These are phyloP conservation scores for Xeromyces bisporus DNA, from an alignment of 495 filamentous ascomycete genomes.

Conservation along the genomic window DNA sequence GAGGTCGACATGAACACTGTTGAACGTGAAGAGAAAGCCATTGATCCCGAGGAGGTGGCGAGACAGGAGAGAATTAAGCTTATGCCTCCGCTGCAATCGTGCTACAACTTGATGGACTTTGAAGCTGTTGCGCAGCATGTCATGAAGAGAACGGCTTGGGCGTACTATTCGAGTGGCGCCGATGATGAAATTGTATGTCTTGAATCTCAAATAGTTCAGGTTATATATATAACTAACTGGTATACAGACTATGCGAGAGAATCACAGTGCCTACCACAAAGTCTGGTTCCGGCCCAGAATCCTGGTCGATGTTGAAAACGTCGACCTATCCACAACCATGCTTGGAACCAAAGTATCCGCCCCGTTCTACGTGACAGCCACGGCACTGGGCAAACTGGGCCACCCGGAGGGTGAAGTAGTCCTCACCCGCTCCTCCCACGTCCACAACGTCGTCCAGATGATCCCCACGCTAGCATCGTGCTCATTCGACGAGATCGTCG, in stretches of 20 bases:
- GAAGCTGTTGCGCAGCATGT: conserved; percentile 72
- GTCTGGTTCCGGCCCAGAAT: conserved; percentile 91
- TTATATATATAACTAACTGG: background rate
- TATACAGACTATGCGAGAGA: conserved; percentile 81
- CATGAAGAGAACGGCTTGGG: conserved; percentile 94
- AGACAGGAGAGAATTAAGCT: conserved; percentile 55
- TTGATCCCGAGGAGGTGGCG: conserved; percentile 60
- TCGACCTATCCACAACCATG: conserved; percentile 81
- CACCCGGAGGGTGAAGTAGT: conserved; percentile 80
- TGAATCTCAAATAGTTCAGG: too few species aligned
- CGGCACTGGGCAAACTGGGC: conserved; percentile 80
- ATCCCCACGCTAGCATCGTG: conserved; percentile 97
- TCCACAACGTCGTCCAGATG: conserved; percentile 87
- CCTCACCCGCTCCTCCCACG: conserved; percentile 65
- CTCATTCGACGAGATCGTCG: conserved; percentile 91
- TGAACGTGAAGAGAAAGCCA: conserved; percentile 46
- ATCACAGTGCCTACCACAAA: conserved; percentile 88
- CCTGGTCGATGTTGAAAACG: conserved; percentile 68
- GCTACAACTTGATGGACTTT: conserved; percentile 92
- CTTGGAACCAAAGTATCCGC: conserved; percentile 66
- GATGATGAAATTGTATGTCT: conserved; percentile 88
- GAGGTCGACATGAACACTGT: conserved; percentile 82
- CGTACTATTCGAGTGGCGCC: conserved; percentile 87
- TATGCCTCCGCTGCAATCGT: conserved; percentile 74
- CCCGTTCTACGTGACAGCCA: conserved; percentile 87